Evolutionary conservation across 2,329 filamentous ascomycete species (phyloP), one percentile per base, ranked within the genome.

Genomic region (Pyrenochaeta sp.): DNA sequence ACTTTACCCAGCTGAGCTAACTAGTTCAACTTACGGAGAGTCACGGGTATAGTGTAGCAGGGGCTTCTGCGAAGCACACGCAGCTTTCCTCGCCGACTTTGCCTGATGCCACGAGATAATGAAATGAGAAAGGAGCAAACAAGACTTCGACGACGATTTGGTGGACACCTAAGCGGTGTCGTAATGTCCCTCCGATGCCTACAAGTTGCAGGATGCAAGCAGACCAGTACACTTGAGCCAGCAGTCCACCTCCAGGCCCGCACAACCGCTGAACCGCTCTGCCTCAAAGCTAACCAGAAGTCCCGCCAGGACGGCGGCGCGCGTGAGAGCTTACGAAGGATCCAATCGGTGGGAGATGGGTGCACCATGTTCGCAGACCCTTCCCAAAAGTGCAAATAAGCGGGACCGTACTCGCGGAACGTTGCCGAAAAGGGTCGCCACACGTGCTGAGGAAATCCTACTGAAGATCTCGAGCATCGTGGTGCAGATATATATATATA

Each of bases 301-400:
- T 15, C 22, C 15, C n/a, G 43, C 43, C 10, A 27, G 27, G 27
- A 27, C 24, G 19, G 19, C 19, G 19, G 19, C 19, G 19, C 19
- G 19, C 19, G 19, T 19, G 19, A 45, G 27, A 45, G 24, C 10
- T 44, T 13, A 12, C 24, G 22, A 42, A 24, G 25, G 42, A 30
- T 46, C 44, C 44, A 46, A 30, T 30, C 27, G 44, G 24, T 46
- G 15, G 44, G n/a, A 13, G 5, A 30, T 30, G 44, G n/a, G 44
- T 47, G 28, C 28, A 47, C 5, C 25, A 47, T 47, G 45, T 34
- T 51, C 49, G 49, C 49, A 51, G 37, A 51, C 49, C 15, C 28
- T 51, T 43, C 49, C 49, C 40, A 51, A 51, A 51, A 43, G 19
- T 22, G 27, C 27, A n/a, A 51, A 34, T 25, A 36, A 51, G 49